A percentile compares a stretch with the other conserved stretches of the same genome.
phyloP scores from a whole-genome alignment of 169 alveolate species.

The Neospora caninum region DNA sequence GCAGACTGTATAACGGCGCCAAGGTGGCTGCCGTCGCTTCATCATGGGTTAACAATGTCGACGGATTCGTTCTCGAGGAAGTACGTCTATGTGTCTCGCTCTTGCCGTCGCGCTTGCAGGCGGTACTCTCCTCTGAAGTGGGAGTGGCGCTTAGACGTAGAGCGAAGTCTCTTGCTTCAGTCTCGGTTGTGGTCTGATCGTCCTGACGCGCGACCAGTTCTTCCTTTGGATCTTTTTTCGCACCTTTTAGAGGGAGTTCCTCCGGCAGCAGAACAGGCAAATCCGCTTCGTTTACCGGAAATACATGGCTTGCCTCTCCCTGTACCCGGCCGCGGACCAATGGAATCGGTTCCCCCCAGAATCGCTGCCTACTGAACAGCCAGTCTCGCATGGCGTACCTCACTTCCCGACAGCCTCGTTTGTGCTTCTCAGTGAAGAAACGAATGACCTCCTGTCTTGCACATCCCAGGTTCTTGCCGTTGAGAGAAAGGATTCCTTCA shows the following conservation, averaged over 20 bases:
- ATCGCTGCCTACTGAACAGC: slow-evolving; percentile 91
- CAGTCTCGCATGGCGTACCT: slow-evolving; percentile 85
- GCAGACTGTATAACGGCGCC: neutral
- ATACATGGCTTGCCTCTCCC: slow-evolving; percentile 38
- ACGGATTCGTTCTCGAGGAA: no score
- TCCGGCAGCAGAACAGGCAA: slow-evolving; percentile 69
- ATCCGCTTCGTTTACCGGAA: slow-evolving; percentile 51
- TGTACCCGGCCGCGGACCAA: slow-evolving; percentile 63
- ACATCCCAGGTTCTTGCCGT: neutral
- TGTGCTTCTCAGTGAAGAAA: neutral
- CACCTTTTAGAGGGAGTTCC: neutral
- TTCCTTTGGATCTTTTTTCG: neutral
- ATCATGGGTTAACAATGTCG: neutral
- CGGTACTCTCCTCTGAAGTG: neutral
- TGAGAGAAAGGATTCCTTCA: neutral
- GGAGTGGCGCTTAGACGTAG: neutral
- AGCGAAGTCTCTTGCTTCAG: neutral
- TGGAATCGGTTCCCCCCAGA: slow-evolving; percentile 96
- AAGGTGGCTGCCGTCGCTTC: neutral
- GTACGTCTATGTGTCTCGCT: neutral
- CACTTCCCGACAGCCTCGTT: neutral
- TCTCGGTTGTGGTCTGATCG: neutral
- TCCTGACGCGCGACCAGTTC: neutral
- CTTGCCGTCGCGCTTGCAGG: neutral
- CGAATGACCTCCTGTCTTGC: slow-evolving; percentile 9